Evolutionary conservation across 148 eudicot species (phyloP), one percentile per base, ranked within the genome.

Genomic region (Dysphania ambrosioides): DNA sequence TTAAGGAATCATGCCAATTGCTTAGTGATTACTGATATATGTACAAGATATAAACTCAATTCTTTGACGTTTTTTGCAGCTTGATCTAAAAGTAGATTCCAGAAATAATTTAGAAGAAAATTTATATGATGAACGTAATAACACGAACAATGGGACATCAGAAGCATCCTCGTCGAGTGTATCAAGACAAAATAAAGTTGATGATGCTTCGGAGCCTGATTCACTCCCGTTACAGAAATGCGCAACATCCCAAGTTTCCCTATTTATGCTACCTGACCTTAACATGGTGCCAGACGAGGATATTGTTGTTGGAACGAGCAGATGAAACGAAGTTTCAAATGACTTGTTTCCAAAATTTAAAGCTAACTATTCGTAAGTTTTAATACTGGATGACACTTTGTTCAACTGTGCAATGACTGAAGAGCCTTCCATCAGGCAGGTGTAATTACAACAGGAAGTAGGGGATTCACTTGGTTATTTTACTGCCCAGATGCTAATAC

Each of bases 221-320:
- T 66, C 59, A 1, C 34, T 71, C 72, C 34, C 68, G 6, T 42
- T 69, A 58, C 56, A 76, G 56, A 80, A 64, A 57, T 36, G 65
- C 4, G 69, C 10, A 41, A 34, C 76, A 13, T 75, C 73, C 21
- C 79, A 66, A 29, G 73, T 65, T 44, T 53, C 78, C 11, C 29
- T 65, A 59, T 90, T 88, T 60, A 71, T 80, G 83, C 76, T 90
- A 35, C 94, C 94, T 70, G 94, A 90, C 72, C 84, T 90, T 66
- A 90, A 90, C 49, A 82, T 86, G 87, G 75, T 59, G 29, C 91
- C 94, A 0, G 89, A 83, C 11, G 88, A 87, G 34, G 87, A 87
- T 24, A 59, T 57, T 32, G 35, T 70, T 7, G 74, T 44, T 26
- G 74, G 72, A 36, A 53, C 75, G 70, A 72, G 79, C 78, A 79